Evolutionary conservation across 805 yeast species (phyloP).

Genomic region (Kurtzmaniella cleridarum): DNA sequence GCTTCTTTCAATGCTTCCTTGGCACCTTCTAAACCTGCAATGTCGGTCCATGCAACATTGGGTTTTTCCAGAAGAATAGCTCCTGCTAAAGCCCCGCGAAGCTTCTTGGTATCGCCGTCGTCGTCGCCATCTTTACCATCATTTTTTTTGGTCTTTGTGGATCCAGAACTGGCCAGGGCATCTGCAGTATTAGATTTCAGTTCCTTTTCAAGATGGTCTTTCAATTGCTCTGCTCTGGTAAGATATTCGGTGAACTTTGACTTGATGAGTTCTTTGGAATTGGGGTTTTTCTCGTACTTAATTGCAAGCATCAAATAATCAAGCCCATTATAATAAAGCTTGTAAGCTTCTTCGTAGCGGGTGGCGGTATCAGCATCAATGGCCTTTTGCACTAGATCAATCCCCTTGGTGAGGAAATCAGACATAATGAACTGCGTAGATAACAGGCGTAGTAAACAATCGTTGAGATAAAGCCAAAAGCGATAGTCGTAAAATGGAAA

Average conservation of each 20-base stretch:
- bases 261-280: constrained; percentile 82
- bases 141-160: constrained; percentile 50
- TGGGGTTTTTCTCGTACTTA: constrained; percentile 85
- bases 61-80: constrained; percentile 91
- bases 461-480: no score
- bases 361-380: constrained; percentile 91
- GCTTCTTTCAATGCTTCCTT: constrained; percentile 88
- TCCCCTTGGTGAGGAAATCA: constrained; percentile 91
- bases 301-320: constrained; percentile 94
- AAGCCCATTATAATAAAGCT: constrained; percentile 84
- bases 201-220: constrained; percentile 75
- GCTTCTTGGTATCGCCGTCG: constrained; percentile 79
- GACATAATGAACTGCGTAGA: constrained; percentile 9
- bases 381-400: constrained; percentile 89
- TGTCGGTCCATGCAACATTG: constrained; percentile 88
- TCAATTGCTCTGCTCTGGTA: constrained; percentile 88
- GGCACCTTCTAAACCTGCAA: constrained; percentile 88
- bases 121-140: constrained; percentile 58
- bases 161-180: constrained; percentile 49
- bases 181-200: constrained; percentile 41
- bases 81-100: constrained; percentile 86
- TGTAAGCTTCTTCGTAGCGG: constrained; percentile 89
- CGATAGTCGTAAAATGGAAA: no score
- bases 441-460: no score
- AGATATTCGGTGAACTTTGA: constrained; percentile 88